Conservation (phyloP, 1,284 basidiomycete species). For the Puccinia triticina region DNA sequence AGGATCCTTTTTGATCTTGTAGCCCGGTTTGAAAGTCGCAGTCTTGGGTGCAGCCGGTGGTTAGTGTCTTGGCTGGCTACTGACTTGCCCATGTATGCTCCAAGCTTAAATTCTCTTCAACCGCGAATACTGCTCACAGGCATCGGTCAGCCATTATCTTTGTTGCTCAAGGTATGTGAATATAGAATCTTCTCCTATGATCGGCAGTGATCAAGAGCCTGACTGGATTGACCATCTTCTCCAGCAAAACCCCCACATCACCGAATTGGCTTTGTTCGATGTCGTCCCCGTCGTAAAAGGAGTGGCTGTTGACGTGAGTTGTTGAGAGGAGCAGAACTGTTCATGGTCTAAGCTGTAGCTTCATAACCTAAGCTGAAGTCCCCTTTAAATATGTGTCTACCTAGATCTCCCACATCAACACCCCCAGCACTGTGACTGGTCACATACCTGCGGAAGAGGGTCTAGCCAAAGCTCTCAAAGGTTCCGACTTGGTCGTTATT, state of each 20-base stretch:
- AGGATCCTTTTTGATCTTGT: background rate
- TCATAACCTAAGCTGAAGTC: slow-evolving; percentile 74
- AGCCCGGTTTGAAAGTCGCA: slow-evolving; percentile 49
- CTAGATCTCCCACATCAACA: slow-evolving; percentile 76
- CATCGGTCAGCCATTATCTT: slow-evolving; percentile 49
- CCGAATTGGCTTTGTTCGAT: slow-evolving; percentile 52
- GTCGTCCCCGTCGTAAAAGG: slow-evolving; percentile 52
- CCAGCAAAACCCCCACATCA: slow-evolving; percentile 53
- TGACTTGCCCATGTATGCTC: background rate
- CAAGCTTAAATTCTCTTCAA: background rate
- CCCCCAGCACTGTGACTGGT: slow-evolving; percentile 77
- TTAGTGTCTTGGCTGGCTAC: slow-evolving; percentile 31
- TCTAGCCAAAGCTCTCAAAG: slow-evolving; percentile 81
- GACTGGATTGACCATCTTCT: background rate
- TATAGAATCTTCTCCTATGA: background rate
- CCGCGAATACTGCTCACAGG: slow-evolving; percentile 31
- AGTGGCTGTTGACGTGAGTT: slow-evolving; percentile 52
- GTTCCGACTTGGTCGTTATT: slow-evolving; percentile 88
- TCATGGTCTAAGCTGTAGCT: slow-evolving; percentile 43
- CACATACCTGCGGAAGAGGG: slow-evolving; percentile 74
- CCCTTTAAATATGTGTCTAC: slow-evolving; percentile 60
- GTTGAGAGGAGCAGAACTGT: background rate
- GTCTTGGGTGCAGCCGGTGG: slow-evolving; percentile 52
- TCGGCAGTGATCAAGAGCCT: background rate
- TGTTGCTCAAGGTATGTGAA: slow-evolving; percentile 49